Evolutionary conservation across 192 early-diverging fungal species (phyloP).

Genomic region (Piromyces sp.): DNA sequence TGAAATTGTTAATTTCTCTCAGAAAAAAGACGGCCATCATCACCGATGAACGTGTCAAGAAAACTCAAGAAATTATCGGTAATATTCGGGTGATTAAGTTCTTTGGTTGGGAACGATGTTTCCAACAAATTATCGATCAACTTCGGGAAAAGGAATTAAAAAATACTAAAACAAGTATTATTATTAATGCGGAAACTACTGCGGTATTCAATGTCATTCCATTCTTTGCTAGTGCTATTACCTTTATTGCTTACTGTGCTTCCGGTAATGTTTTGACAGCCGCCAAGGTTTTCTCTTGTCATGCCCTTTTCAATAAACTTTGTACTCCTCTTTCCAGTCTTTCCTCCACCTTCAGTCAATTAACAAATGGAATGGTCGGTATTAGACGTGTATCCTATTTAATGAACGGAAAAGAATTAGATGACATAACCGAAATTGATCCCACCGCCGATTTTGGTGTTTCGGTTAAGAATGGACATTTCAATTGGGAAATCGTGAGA

Average conservation of each 20-base stretch:
- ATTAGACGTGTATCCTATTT: not conserved
- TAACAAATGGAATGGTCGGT: not conserved
- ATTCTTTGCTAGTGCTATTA: too few species aligned
- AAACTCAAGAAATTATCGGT: slow-evolving; percentile 44
- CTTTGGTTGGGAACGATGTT: slow-evolving; percentile 54
- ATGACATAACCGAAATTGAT: not conserved
- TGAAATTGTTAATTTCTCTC: slow-evolving; percentile 13
- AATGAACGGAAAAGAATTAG: not conserved
- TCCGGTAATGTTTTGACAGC: slow-evolving; percentile 12
- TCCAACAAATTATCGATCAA: slow-evolving; percentile 45
- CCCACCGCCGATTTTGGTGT: too few species aligned
- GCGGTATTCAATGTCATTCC: too few species aligned
- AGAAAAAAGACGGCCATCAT: slow-evolving; percentile 25
- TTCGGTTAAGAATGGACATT: too few species aligned
- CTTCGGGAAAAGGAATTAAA: slow-evolving; percentile 42
- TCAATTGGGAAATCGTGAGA: slow-evolving; percentile 5
- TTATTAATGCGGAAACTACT: too few species aligned
- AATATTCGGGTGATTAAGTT: slow-evolving; percentile 66
- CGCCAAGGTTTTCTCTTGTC: slow-evolving; percentile 16
- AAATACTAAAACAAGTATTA: too few species aligned
- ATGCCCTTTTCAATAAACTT: slow-evolving; percentile 9
- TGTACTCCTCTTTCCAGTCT: not conserved
- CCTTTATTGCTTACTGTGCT: too few species aligned
- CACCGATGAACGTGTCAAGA: slow-evolving; percentile 58
- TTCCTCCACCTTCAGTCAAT: not conserved